A percentile compares a stretch with the other conserved stretches of the same genome.
These are phyloP conservation scores for Pseudophaeomoniella oleicola DNA, from an alignment of 2,329 filamentous ascomycete species.

Conservation along the genomic window DNA sequence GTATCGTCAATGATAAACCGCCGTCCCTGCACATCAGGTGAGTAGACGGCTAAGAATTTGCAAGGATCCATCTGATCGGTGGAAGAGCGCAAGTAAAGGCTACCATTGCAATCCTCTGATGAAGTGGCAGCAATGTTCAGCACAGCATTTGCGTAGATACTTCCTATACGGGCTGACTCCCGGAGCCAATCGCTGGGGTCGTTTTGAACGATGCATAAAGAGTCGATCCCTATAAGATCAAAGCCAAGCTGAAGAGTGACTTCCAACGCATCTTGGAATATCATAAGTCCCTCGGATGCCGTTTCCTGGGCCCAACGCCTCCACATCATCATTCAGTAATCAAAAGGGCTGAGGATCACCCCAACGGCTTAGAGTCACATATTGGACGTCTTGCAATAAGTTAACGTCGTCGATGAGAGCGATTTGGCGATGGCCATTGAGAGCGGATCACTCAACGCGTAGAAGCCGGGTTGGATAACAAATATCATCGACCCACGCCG, in stretches of 20 bases:
- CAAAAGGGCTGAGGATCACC: not conserved
- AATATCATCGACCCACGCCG: not conserved
- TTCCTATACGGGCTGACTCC: no score
- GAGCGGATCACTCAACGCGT: not conserved
- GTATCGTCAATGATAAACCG: no score
- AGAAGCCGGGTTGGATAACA: constrained; percentile 1
- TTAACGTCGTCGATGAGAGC: not conserved
- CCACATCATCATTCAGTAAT: not conserved
- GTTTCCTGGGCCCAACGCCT: not conserved
- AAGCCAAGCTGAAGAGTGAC: not conserved
- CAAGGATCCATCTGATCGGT: no score
- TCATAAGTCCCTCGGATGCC: not conserved
- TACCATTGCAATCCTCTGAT: no score
- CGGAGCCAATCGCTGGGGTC: not conserved
- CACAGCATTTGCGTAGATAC: no score
- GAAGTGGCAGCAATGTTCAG: no score
- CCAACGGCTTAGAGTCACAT: constrained; percentile 1
- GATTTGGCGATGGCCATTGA: not conserved
- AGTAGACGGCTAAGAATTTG: no score
- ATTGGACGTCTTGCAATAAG: no score
- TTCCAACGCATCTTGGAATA: constrained; percentile 1
- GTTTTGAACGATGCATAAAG: constrained; percentile 1
- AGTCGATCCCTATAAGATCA: not conserved
- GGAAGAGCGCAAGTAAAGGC: no score
- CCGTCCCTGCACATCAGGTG: no score